Evolutionary conservation across 179 eudicot genomes (phyloP).

Genomic region (Sideroxylon spinosum): DNA sequence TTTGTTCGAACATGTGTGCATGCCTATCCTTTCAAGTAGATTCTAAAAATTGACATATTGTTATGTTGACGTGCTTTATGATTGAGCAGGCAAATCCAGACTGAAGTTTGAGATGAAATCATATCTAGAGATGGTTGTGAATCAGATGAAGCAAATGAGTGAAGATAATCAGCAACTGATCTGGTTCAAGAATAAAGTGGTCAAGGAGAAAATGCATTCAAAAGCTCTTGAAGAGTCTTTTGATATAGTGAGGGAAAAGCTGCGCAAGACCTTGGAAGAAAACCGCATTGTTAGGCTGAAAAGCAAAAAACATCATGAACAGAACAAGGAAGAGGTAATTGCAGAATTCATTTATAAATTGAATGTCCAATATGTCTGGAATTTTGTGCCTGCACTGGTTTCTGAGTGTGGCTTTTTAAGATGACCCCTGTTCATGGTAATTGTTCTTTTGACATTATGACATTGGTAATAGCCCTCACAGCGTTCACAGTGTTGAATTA

Average conservation of each 20-base stretch:
- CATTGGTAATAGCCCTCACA: not conserved
- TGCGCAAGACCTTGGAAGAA: conserved; percentile 41
- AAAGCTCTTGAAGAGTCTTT: conserved; percentile 56
- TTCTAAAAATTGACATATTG: not conserved
- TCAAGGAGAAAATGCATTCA: conserved; percentile 42
- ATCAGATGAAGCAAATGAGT: conserved; percentile 57
- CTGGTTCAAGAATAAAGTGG: conserved; percentile 50
- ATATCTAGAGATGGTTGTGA: conserved; percentile 65
- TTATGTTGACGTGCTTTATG: conserved; percentile 12
- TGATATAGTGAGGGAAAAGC: conserved; percentile 40
- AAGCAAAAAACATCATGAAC: conserved; percentile 49
- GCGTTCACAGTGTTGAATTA: no score
- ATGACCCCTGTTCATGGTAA: not conserved
- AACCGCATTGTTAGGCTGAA: conserved; percentile 56
- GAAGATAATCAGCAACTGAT: conserved; percentile 72
- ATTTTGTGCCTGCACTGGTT: not conserved
- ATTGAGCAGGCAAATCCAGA: conserved; percentile 53
- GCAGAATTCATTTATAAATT: not conserved
- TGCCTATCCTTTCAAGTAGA: no score
- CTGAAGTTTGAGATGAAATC: conserved; percentile 68
- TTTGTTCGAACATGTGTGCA: not conserved
- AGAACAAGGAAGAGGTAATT: conserved; percentile 67
- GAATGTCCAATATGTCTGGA: not conserved
- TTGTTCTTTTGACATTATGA: not conserved
- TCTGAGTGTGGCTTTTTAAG: not conserved